Conservation (phyloP, 441 rosid species). For the Gossypium gossypioides region DNA sequence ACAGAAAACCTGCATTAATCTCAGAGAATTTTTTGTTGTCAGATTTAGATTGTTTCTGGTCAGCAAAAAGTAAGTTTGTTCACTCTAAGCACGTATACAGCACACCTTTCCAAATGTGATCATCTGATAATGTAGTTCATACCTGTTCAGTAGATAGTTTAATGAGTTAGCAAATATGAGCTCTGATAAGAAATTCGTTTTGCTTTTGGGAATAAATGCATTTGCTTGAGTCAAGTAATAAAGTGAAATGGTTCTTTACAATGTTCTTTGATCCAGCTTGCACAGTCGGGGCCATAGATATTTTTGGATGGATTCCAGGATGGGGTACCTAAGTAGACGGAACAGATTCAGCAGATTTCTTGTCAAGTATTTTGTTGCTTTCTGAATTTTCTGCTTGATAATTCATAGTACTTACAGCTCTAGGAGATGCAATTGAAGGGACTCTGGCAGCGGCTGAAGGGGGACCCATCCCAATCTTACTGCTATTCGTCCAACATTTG, state of each 20-base stretch:
- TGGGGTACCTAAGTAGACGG: conserved; percentile 39
- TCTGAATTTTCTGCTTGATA: conserved; percentile 3
- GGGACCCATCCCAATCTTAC: conserved; percentile 76
- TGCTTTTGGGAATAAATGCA: not conserved
- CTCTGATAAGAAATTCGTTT: conserved; percentile 6
- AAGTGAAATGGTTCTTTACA: conserved; percentile 28
- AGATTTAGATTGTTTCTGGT: conserved; percentile 5
- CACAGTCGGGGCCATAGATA: conserved; percentile 65
- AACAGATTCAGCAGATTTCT: conserved; percentile 10
- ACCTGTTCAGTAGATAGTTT: conserved; percentile 28
- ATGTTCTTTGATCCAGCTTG: conserved; percentile 59
- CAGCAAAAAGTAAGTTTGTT: conserved; percentile 11
- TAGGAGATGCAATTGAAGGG: conserved; percentile 61
- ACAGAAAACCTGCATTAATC: conserved; percentile 54
- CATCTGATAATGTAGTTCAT: conserved; percentile 69
- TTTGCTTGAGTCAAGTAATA: conserved; percentile 11
- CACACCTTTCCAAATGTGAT: conserved; percentile 74
- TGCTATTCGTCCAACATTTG: conserved; percentile 67
- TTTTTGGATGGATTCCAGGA: conserved; percentile 55
- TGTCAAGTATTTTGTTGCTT: conserved; percentile 7
- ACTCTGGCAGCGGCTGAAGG: conserved; percentile 64
- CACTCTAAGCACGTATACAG: not conserved
- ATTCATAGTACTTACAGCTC: conserved; percentile 40
- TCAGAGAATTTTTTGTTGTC: conserved; percentile 10
- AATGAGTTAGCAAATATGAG: conserved; percentile 14